phyloP scores from a whole-genome alignment of 768 basidiomycete genomes.

The Mycena chlorophos region DNA sequence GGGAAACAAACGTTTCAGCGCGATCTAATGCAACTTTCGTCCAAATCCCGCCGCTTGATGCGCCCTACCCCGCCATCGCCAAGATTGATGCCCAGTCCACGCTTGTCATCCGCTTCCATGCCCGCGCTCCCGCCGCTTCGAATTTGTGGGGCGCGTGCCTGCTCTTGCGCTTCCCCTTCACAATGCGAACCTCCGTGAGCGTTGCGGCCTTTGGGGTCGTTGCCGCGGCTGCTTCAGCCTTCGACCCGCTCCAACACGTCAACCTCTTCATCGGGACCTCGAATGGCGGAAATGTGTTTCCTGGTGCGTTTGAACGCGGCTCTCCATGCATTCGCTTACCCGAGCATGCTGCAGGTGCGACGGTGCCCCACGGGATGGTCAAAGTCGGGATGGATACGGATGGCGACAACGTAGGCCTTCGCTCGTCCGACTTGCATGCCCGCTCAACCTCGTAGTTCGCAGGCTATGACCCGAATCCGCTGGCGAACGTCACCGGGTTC shows the following conservation, averaged over 20 bases:
- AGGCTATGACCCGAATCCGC: constrained; percentile 47
- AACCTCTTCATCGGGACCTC: constrained; percentile 65
- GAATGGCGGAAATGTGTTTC: constrained; percentile 66
- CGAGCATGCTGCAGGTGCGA: constrained; percentile 45
- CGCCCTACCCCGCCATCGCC: too few relatives aligned
- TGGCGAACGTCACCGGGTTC: constrained; percentile 53
- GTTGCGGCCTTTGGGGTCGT: background rate
- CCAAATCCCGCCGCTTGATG: background rate
- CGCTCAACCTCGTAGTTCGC: constrained; percentile 37
- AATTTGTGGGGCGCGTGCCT: background rate
- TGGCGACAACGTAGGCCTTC: constrained; percentile 51
- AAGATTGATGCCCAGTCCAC: background rate
- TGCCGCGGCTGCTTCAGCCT: constrained; percentile 2
- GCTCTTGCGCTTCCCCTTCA: background rate
- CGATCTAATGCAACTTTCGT: background rate
- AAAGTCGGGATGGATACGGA: constrained; percentile 70
- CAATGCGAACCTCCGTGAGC: background rate
- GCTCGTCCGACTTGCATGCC: background rate
- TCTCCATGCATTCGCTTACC: background rate
- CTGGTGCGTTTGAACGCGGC: constrained; percentile 39
- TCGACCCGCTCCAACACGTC: constrained; percentile 32
- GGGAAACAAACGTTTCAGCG: too few relatives aligned
- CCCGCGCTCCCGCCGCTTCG: too few relatives aligned
- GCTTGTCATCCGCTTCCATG: background rate
- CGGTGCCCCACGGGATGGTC: constrained; percentile 68